Base-by-base conservation (phyloP, 441 rosid genomes). In the Manihot esculenta region DNA sequence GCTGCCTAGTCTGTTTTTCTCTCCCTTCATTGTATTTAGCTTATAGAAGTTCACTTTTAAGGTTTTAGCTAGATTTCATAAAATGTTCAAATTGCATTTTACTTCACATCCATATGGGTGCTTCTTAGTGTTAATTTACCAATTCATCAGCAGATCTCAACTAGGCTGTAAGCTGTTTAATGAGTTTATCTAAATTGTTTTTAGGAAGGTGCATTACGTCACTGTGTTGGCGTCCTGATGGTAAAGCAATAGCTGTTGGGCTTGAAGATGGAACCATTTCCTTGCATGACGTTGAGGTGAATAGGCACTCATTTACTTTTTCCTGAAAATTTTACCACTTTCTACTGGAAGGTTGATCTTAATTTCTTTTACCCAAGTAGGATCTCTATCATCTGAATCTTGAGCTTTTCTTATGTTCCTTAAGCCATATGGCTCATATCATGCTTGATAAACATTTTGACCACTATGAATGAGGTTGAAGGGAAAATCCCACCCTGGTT, bases 151-250 rank as follows among this genome's bases (percentile, higher is more conserved):
- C 56, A 21, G 18, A 62, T 15, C 15, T 53, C 57, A 21, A 53
- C 26, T 21, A 53, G 57, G 5, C n/a, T 53, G 7, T 9, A 41
- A 2, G 17, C 44, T 54, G 23, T 49, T 48, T 69, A 18, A 12
- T 5, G 35, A 45, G 15, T 13, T 55, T 5, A 33, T 12, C 44
- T 57, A 44, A 49, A 57, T 54, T 70, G 65, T 66, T 38, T 66
- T 38, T 64, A 94, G 97, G 97, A 70, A 86, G 82, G 79, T 60
- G 84, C 49, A 82, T 94, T 61, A 84, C 93, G 30, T 92, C 97
- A 14, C 74, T 94, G 74, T 89, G 96, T 56, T 94, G 97, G 96
- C 88, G 86, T 82, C 97, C 97, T 57, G 94, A 94, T 74, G 99
- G 93, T 62, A 94, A 90, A 74, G 90, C 90, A 14, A 81, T 90